Evolutionary conservation across 345 rosid species (phyloP), one percentile per base, ranked within the genome.

Genomic region (Turnera subulata): DNA sequence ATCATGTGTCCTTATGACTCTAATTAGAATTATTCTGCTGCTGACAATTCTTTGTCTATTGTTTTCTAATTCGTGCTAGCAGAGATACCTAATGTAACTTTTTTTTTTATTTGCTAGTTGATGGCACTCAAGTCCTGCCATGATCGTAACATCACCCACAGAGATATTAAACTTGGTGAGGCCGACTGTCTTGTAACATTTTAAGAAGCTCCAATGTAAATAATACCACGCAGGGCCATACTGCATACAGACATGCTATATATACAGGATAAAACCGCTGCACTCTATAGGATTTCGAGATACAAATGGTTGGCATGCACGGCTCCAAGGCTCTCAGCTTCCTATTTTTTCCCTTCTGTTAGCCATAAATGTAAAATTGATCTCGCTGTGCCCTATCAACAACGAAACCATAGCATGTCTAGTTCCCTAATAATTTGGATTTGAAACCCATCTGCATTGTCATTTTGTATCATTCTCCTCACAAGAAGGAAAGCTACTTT

Each of bases 131-230:
- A 91, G 79, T 79, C 91, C 49, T 91, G 98, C 59, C 98, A 91
- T 81, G 95, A 79, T 52, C 96, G 91, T 63, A 88, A 86, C 67
- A 84, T 91, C 73, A 91, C 96, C 59, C 98, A 91, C 68, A 81
- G 96, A 73, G 98, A 91, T 70, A 83, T 91, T 55, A 91, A 91
- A 78, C 98, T 95, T 45, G 98, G 98, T 91, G 73, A 85, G 80
- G 56, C 62, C 55, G 40, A 53, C 61, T 55, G 38, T 51, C 18
- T 22, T 45, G 59, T 49, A 42, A 15, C 13, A 18, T 38, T 15
- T 55, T 21, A 9, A 8, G 15, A n/a, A 39, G 22, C n/a, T 23
- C 22, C 26, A 23, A n/a, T 33, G 2, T 22, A 19, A 26, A 17
- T 44, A 54, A 6, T 23, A 35, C 59, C 53, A 33, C 11, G 2